Percentiles rank a stretch among this genome's conserved stretches.
phyloP scores from a whole-genome alignment of 371 early-diverging fungal species.

The Apophysomyces ossiformis region DNA sequence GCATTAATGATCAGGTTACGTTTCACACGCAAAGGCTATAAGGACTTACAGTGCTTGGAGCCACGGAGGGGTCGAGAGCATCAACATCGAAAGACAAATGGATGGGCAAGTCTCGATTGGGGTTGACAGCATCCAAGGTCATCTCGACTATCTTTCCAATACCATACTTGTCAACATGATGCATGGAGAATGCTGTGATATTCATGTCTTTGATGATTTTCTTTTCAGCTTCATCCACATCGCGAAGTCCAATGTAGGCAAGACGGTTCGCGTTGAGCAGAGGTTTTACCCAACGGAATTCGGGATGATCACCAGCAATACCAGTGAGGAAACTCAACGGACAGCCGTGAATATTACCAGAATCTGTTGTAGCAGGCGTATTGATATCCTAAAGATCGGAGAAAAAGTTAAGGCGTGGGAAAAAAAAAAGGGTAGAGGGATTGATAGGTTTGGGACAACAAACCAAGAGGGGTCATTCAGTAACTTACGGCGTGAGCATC shows the following conservation, averaged over 20 bases:
- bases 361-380: constrained; percentile 85
- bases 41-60: constrained; percentile 86
- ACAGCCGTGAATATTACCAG: constrained; percentile 97
- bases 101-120: constrained; percentile 80
- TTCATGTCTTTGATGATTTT: constrained; percentile 73
- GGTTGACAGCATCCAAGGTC: constrained; percentile 91
- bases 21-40: neutral
- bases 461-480: no score
- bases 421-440: constrained; percentile 17
- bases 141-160: constrained; percentile 95
- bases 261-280: constrained; percentile 76
- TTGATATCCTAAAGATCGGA: constrained; percentile 82
- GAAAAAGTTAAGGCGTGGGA: neutral
- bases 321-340: constrained; percentile 93
- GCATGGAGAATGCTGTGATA: constrained; percentile 96
- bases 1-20: neutral
- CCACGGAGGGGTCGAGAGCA: constrained; percentile 93
- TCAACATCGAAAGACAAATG: constrained; percentile 96
- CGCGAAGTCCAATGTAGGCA: constrained; percentile 96
- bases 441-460: no score
- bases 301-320: constrained; percentile 70
- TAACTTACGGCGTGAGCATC: constrained; percentile 92
- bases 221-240: constrained; percentile 91
- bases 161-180: constrained; percentile 94
- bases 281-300: constrained; percentile 87